phyloP scores from a whole-genome alignment of 495 filamentous ascomycete species.

The Aspergillus leporis region DNA sequence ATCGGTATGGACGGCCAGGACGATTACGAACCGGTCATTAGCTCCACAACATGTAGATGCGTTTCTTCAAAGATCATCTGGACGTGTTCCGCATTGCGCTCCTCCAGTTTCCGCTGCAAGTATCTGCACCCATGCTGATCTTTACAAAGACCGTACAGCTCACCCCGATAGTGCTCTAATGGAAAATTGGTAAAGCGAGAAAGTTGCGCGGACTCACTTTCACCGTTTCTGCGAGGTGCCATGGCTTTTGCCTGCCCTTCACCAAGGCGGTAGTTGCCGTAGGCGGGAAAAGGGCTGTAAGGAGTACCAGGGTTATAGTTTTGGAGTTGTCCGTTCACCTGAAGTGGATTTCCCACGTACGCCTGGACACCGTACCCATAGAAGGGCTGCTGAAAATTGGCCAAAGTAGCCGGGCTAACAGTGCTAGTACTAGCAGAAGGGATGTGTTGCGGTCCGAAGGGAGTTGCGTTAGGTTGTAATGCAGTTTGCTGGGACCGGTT shows the following conservation, averaged over 20 bases:
- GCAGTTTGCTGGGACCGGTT: conserved; percentile 60
- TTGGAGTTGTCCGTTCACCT: conserved; percentile 30
- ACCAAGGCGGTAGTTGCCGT: conserved; percentile 36
- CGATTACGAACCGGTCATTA: conserved; percentile 77
- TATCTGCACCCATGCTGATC: conserved; percentile 97
- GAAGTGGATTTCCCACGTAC: conserved; percentile 31
- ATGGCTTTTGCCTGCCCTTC: conserved; percentile 31
- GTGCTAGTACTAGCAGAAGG: conserved; percentile 24
- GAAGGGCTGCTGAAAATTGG: conserved; percentile 31
- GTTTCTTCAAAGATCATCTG: conserved; percentile 93
- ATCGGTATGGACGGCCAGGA: conserved; percentile 6
- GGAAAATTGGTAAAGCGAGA: conserved; percentile 73
- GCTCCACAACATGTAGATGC: conserved; percentile 85
- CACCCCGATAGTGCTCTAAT: conserved; percentile 74
- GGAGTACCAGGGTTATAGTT: conserved; percentile 25
- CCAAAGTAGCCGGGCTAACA: conserved; percentile 20
- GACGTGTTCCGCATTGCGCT: conserved; percentile 76
- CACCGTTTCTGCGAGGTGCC: conserved; percentile 33
- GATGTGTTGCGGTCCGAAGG: conserved; percentile 58
- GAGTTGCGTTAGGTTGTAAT: conserved; percentile 75
- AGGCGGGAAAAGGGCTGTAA: conserved; percentile 31
- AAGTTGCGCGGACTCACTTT: conserved; percentile 40
- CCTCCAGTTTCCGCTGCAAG: conserved; percentile 95
- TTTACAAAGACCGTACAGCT: conserved; percentile 87
- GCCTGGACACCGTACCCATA: conserved; percentile 37